A percentile compares a stretch with the other conserved stretches of the same genome.
phyloP scores from a whole-genome alignment of 2,329 filamentous ascomycete genomes.

The Fusarium tjaetaba region DNA sequence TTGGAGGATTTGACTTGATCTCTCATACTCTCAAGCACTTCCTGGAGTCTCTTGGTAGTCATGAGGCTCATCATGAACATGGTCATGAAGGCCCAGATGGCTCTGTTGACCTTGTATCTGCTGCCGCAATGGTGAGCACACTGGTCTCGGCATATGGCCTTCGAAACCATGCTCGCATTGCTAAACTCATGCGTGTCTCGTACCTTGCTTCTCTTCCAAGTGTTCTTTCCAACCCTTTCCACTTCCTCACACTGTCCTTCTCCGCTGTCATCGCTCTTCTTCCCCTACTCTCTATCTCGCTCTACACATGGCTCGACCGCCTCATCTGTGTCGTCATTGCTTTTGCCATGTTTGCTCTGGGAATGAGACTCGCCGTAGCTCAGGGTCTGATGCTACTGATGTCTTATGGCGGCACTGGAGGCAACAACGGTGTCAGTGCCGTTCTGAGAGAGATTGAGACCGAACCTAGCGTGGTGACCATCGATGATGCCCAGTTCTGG shows the following conservation, averaged over 20 bases:
- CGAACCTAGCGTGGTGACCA: slow-evolving; percentile 77
- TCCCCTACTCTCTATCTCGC: slow-evolving; percentile 81
- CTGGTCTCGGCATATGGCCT: slow-evolving; percentile 87
- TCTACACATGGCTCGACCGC: slow-evolving; percentile 85
- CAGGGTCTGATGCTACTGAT: slow-evolving; percentile 96
- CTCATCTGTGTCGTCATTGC: slow-evolving; percentile 84
- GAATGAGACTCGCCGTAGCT: slow-evolving; percentile 82
- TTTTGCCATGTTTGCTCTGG: slow-evolving; percentile 87
- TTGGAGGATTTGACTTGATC: slow-evolving; percentile 95
- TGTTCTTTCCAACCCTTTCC: slow-evolving; percentile 92
- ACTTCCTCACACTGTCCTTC: slow-evolving; percentile 92
- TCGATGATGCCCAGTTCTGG: slow-evolving; percentile 97
- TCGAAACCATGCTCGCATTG: slow-evolving; percentile 91
- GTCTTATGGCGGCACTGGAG: slow-evolving; percentile 70
- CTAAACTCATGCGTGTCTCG: slow-evolving; percentile 87
- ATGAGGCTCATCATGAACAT: slow-evolving; percentile 78
- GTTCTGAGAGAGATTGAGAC: slow-evolving; percentile 87
- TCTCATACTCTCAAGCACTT: slow-evolving; percentile 93
- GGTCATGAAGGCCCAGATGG: slow-evolving; percentile 73
- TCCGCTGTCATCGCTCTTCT: slow-evolving; percentile 82
- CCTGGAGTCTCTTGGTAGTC: slow-evolving; percentile 70
- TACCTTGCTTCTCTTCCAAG: slow-evolving; percentile 84
- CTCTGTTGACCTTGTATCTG: slow-evolving; percentile 81
- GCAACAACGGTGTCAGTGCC: slow-evolving; percentile 66
- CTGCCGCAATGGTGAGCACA: slow-evolving; percentile 84